Conservation (phyloP, 345 rosid species). For the Linum tenue region DNA sequence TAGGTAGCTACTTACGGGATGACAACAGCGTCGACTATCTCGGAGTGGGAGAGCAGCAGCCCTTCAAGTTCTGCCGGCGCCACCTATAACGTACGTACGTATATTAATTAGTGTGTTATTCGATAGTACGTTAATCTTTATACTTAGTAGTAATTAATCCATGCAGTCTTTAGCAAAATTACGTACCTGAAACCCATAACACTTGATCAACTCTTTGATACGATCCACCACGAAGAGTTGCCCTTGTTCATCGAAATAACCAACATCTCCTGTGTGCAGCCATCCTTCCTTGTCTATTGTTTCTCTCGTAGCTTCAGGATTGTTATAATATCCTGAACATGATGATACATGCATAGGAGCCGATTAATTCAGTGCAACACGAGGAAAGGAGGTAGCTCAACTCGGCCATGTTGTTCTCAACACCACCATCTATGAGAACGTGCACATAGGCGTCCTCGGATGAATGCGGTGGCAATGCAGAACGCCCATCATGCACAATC, state of each 20-base stretch:
- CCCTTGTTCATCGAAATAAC: not conserved
- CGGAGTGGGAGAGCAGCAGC: not conserved
- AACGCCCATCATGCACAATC: too few relatives aligned
- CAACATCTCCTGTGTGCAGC: not conserved
- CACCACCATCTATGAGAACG: too few relatives aligned
- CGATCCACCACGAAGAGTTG: not conserved
- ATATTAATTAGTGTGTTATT: too few relatives aligned
- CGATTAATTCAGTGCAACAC: not conserved
- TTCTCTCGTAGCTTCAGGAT: not conserved
- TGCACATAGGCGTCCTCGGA: too few relatives aligned
- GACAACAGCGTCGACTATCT: not conserved
- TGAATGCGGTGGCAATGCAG: too few relatives aligned
- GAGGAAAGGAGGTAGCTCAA: not conserved
- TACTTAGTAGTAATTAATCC: too few relatives aligned
- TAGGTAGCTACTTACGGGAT: not conserved
- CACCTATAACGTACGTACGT: not conserved
- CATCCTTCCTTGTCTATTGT: constrained; percentile 5
- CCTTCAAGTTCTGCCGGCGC: not conserved
- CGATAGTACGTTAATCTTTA: too few relatives aligned
- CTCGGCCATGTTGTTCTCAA: too few relatives aligned
- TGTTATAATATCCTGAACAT: not conserved
- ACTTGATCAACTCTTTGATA: constrained; percentile 1
- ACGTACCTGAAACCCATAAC: not conserved
- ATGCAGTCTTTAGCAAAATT: not conserved
- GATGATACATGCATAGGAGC: too few relatives aligned